phyloP scores from a whole-genome alignment of 2,329 filamentous ascomycete genomes.

The Trichoderma afroharzianum region DNA sequence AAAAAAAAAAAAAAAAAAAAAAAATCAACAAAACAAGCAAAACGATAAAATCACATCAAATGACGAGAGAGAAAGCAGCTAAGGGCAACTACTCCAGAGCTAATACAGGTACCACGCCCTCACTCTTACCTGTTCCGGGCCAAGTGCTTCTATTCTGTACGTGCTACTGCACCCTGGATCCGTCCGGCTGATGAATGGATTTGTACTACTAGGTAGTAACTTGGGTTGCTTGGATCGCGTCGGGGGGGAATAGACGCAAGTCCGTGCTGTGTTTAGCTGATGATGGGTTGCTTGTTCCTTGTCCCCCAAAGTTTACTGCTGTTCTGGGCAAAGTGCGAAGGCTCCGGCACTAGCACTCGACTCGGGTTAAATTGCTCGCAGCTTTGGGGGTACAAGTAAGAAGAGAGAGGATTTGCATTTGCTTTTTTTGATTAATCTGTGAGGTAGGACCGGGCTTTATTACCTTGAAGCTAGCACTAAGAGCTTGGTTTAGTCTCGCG shows the following conservation, averaged over 20 bases:
- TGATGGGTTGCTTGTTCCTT: neutral
- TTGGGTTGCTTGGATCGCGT: neutral
- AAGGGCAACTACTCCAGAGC: slow-evolving; percentile 1
- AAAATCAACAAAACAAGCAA: neutral
- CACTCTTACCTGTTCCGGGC: neutral
- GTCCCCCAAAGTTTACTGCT: neutral
- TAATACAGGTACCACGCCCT: neutral
- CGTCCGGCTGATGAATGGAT: neutral
- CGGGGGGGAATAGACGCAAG: neutral
- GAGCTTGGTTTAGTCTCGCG: neutral
- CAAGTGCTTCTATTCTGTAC: neutral
- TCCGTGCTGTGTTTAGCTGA: neutral
- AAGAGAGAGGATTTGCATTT: neutral
- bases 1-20: neutral
- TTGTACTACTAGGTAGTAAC: no score
- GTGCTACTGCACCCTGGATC: neutral
- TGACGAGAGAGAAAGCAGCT: neutral
- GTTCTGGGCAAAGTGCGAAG: neutral
- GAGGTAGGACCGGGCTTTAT: neutral
- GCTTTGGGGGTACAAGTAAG: neutral
- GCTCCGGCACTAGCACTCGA: neutral
- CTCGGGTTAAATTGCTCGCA: slow-evolving; percentile 7
- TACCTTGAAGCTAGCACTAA: neutral
- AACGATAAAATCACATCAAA: neutral
- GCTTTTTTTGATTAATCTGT: neutral